These are phyloP conservation scores for Lizonia empirigonia DNA, from an alignment of 2,329 filamentous ascomycete genomes.

Conservation along the genomic window DNA sequence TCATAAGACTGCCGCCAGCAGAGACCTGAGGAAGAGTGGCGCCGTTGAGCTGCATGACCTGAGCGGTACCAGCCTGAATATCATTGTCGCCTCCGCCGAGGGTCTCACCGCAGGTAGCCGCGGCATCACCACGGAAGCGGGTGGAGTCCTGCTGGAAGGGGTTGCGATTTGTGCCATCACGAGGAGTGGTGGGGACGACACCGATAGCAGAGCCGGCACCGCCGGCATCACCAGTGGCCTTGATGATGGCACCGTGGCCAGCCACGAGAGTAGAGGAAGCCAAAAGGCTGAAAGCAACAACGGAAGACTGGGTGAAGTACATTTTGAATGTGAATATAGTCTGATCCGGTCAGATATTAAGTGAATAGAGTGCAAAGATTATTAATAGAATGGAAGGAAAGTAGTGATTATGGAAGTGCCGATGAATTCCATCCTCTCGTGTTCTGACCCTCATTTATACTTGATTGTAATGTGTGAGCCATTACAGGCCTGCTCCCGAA, in stretches of 20 bases:
- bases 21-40: slow-evolving; percentile 63
- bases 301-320: slow-evolving; percentile 49
- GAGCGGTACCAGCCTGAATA: slow-evolving; percentile 61
- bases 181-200: slow-evolving; percentile 62
- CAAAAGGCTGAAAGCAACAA: slow-evolving; percentile 57
- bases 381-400: slow-evolving; percentile 37
- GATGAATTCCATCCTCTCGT: slow-evolving; percentile 34
- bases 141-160: slow-evolving; percentile 70
- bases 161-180: slow-evolving; percentile 63
- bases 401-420: slow-evolving; percentile 45
- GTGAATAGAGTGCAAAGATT: slow-evolving; percentile 27
- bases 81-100: slow-evolving; percentile 62
- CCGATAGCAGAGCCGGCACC: slow-evolving; percentile 59
- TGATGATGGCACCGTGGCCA: slow-evolving; percentile 66
- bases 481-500: background rate
- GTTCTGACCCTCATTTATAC: slow-evolving; percentile 37
- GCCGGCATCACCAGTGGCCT: slow-evolving; percentile 63
- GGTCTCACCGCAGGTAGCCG: slow-evolving; percentile 64
- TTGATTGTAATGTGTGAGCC: background rate
- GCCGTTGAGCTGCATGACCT: slow-evolving; percentile 64
- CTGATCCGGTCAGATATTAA: slow-evolving; percentile 47
- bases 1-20: slow-evolving; percentile 61
- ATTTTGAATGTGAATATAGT: slow-evolving; percentile 49
- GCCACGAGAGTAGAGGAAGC: slow-evolving; percentile 62
- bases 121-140: slow-evolving; percentile 62